Evolutionary conservation across 2,329 filamentous ascomycete genomes (phyloP).

Genomic region (Xylariaceae sp.): DNA sequence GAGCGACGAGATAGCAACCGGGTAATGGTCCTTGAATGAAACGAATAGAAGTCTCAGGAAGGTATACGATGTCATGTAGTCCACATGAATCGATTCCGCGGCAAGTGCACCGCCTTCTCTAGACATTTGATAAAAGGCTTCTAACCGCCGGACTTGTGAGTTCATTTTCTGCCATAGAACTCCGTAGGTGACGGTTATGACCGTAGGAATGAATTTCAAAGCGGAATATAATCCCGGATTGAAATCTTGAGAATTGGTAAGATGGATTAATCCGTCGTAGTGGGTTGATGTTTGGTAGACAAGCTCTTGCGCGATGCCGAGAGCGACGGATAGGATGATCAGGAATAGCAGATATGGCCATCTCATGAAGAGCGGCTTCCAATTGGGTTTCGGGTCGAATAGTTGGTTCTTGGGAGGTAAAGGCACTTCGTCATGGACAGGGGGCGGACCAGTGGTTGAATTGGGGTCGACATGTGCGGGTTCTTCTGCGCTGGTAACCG

Average conservation of each 20-base stretch:
- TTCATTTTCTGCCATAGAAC: conserved; percentile 62
- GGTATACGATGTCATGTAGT: conserved; percentile 65
- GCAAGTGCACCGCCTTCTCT: conserved; percentile 55
- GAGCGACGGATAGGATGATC: conserved; percentile 46
- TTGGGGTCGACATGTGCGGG: conserved; percentile 46
- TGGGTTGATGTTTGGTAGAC: conserved; percentile 46
- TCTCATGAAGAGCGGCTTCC: conserved; percentile 61
- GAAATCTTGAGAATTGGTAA: conserved; percentile 46
- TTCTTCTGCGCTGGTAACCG: conserved; percentile 43
- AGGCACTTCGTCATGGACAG: conserved; percentile 32
- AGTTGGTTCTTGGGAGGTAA: conserved; percentile 41
- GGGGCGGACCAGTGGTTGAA: conserved; percentile 41
- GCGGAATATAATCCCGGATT: conserved; percentile 50
- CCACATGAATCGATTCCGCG: conserved; percentile 63
- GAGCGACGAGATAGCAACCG: conserved; percentile 61
- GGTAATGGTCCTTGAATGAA: conserved; percentile 57
- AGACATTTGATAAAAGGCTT: conserved; percentile 62
- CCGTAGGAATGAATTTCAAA: conserved; percentile 58
- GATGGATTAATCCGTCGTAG: conserved; percentile 42
- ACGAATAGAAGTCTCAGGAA: conserved; percentile 61
- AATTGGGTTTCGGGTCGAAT: conserved; percentile 59
- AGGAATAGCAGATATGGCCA: conserved; percentile 54
- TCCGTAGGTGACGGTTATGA: conserved; percentile 56
- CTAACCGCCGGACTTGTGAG: conserved; percentile 60
- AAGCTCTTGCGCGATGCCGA: conserved; percentile 50